phyloP scores from a whole-genome alignment of 169 alveolate genomes.

The Eimeria maxima region DNA sequence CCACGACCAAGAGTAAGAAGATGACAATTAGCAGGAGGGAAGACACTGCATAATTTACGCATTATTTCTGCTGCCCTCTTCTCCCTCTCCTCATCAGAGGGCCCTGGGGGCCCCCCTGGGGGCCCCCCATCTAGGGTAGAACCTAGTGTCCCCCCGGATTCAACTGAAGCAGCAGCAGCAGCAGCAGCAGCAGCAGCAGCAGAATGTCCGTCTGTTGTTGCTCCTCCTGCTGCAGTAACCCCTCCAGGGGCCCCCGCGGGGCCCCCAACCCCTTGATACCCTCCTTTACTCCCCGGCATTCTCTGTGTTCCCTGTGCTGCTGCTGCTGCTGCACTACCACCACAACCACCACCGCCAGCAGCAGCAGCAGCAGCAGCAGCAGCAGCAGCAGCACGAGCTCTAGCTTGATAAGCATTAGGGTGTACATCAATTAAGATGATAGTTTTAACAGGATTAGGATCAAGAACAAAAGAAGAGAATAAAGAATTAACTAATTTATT shows the following conservation, averaged over 20 bases:
- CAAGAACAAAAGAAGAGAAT: background rate
- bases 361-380: background rate
- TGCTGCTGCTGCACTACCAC: slow-evolving; percentile 27
- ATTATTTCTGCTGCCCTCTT: background rate
- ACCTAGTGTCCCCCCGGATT: background rate
- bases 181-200: background rate
- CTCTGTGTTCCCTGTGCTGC: too few relatives aligned
- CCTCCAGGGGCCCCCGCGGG: too few relatives aligned
- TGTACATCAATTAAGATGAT: slow-evolving; percentile 52
- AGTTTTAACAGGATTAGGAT: slow-evolving; percentile 52
- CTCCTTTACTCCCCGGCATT: too few relatives aligned
- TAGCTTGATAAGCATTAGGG: slow-evolving; percentile 31
- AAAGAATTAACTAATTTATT: background rate
- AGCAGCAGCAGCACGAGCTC: background rate
- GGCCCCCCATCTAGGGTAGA: background rate
- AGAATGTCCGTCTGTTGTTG: background rate
- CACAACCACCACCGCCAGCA: too few relatives aligned
- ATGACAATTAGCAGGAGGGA: slow-evolving; percentile 80
- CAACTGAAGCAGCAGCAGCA: too few relatives aligned
- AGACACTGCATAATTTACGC: slow-evolving; percentile 44
- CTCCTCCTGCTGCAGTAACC: background rate
- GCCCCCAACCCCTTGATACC: too few relatives aligned
- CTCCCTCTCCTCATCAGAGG: background rate
- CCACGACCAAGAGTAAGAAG: slow-evolving; percentile 50
- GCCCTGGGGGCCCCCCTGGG: background rate